Base-by-base conservation (phyloP, 768 basidiomycete species). In the Tricholoma matsutake region DNA sequence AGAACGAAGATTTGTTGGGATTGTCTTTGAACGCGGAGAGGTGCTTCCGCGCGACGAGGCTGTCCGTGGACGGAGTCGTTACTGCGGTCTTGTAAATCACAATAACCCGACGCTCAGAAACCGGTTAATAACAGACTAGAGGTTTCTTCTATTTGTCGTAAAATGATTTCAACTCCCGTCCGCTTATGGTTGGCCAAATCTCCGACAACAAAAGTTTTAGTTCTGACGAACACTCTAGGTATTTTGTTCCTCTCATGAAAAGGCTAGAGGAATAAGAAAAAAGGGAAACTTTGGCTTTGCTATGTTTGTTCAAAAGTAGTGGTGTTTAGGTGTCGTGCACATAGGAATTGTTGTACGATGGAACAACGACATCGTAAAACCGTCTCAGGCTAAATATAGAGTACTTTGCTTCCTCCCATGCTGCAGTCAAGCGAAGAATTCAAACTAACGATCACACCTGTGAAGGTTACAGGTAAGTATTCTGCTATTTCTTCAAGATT, bases 1-100 rank as follows among this genome's bases (percentile, higher is more conserved):
- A 54, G 86, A 91, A 66, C 85, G 92, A 55, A 86, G 85, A 68
- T 94, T 83, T 67, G 82, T 98, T 51, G 97, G 97, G 29, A 81
- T 99, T 34, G 93, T 92, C 7, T 80, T 91, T 28, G 81, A 87
- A 53, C 86, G 86, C 55, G 92, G 92, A 32, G 95, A 99, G 68
- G 85, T 80, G 61, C 82, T 99, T 18, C 97, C 97, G 4, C 82
- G 96, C 56, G 88, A 97, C 69, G 90, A 92, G 69, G 72, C 76
- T 0, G 69, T 72, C 1, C 75, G 78, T 20, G 97, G 97, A 14
- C 86, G 96, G 59, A 95, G 92, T 75, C 85, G 97, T 57, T 86
- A 85, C 73, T 96, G 92, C 73, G 91, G 85, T 7, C 78, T 91
- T 54, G 87, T 92, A 54, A 82, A 95, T 64, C 78, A 90, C 64